Percentiles rank a stretch among this genome's conserved stretches.
Conservation (phyloP, 2,329 filamentous ascomycete species). For the Fulvia fulva region DNA sequence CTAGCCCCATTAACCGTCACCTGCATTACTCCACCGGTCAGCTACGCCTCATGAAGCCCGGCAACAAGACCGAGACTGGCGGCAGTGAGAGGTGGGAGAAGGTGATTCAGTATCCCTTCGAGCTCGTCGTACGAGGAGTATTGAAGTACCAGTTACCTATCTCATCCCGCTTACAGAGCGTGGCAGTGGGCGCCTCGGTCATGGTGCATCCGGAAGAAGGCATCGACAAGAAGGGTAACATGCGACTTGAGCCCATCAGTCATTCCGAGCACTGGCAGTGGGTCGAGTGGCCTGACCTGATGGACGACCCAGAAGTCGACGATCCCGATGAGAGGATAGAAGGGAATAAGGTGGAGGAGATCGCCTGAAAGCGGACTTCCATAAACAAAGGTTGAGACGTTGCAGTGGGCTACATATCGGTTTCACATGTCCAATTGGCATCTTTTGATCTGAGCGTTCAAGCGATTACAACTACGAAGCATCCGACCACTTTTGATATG, state of each 20-base stretch:
- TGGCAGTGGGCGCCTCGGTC: conserved; percentile 44
- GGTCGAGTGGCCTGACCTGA: conserved; percentile 27
- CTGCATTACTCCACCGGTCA: conserved; percentile 73
- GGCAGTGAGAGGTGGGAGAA: conserved; percentile 85
- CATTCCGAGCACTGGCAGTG: conserved; percentile 31
- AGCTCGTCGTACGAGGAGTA: conserved; percentile 85
- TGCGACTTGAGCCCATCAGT: conserved; percentile 28
- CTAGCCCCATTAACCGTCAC: conserved; percentile 76
- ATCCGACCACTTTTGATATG: conserved; percentile 2
- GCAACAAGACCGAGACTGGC: conserved; percentile 78
- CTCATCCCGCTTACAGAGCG: conserved; percentile 52
- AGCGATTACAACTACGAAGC: conserved; percentile 12
- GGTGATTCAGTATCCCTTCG: conserved; percentile 86
- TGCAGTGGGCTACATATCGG: conserved; percentile 14
- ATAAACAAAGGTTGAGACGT: conserved; percentile 5
- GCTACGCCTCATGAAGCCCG: conserved; percentile 75
- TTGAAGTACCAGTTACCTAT: conserved; percentile 73
- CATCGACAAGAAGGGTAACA: conserved; percentile 25
- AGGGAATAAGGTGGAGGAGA: neutral
- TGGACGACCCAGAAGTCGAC: conserved; percentile 12
- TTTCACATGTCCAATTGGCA: conserved; percentile 17
- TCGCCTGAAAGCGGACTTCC: conserved; percentile 3
- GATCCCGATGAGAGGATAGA: conserved; percentile 3
- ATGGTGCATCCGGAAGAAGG: conserved; percentile 40
- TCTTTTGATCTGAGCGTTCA: conserved; percentile 18